Evolutionary conservation across 257 asterid genomes (phyloP).

Genomic region (Nicotiana otophora): DNA sequence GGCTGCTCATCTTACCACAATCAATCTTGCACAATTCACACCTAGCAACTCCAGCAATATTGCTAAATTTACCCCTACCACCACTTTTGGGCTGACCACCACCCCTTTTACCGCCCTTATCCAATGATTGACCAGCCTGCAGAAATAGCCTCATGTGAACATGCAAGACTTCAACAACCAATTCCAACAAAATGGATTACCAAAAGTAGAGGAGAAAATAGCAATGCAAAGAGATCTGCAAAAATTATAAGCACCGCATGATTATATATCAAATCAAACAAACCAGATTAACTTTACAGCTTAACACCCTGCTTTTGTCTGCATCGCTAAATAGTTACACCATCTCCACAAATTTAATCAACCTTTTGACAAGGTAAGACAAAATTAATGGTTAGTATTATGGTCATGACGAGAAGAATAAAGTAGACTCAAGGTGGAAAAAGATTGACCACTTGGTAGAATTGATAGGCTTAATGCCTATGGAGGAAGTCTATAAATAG

Average conservation of each 20-base stretch:
- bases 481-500: not conserved
- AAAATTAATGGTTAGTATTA: no score
- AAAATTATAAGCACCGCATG: not conserved
- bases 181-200: constrained; percentile 1
- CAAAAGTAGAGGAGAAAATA: not conserved
- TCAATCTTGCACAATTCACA: constrained; percentile 26
- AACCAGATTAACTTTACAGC: not conserved
- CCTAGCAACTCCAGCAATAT: constrained; percentile 9
- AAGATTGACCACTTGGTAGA: not conserved
- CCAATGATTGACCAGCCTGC: constrained; percentile 9
- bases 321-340: no score
- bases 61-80: not conserved
- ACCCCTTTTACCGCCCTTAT: not conserved
- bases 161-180: constrained; percentile 5
- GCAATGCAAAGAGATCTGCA: not conserved
- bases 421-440: no score
- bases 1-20: constrained; percentile 16
- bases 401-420: no score
- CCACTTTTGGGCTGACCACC: not conserved
- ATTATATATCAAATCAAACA: not conserved
- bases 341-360: no score
- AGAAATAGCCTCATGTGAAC: constrained; percentile 5
- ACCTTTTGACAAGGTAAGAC: no score
- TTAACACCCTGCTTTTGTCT: not conserved
- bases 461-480: not conserved